Evolutionary conservation across 306 rosid genomes (phyloP).

Genomic region (Rosa multiflora): DNA sequence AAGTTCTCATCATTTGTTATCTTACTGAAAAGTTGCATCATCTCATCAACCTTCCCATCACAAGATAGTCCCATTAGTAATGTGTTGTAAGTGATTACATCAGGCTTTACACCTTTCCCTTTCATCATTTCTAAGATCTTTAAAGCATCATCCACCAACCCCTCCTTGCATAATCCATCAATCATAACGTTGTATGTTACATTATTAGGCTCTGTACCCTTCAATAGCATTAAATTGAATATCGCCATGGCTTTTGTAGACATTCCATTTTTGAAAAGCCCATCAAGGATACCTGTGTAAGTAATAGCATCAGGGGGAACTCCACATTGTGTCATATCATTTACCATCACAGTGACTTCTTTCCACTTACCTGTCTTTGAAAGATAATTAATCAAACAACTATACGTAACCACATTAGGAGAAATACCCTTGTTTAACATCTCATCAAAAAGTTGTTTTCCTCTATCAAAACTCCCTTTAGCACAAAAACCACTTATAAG

Average conservation of each 20-base stretch:
- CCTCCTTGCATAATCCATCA: conserved; percentile 75
- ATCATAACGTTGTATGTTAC: conserved; percentile 65
- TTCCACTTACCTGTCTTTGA: conserved; percentile 60
- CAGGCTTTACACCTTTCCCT: conserved; percentile 67
- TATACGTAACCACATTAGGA: conserved; percentile 65
- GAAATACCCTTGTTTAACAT: conserved; percentile 59
- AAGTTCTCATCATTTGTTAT: conserved; percentile 42
- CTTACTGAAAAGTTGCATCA: conserved; percentile 47
- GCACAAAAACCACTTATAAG: conserved; percentile 58
- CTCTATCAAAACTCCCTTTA: conserved; percentile 46
- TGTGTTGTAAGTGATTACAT: conserved; percentile 61
- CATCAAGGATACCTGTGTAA: conserved; percentile 62
- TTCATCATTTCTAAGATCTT: conserved; percentile 55
- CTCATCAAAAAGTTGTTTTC: conserved; percentile 51
- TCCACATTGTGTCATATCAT: conserved; percentile 54
- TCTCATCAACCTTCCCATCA: conserved; percentile 59
- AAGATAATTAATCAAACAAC: conserved; percentile 57
- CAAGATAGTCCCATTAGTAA: conserved; percentile 59
- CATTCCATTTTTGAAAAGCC: conserved; percentile 73
- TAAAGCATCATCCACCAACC: conserved; percentile 52
- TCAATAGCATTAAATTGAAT: conserved; percentile 56
- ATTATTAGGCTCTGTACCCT: conserved; percentile 62
- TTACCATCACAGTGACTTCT: conserved; percentile 56
- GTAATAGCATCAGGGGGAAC: conserved; percentile 55
- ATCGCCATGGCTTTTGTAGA: conserved; percentile 45